Conservation (phyloP, 306 rosid species). For the Chamaecrista fasciculata region DNA sequence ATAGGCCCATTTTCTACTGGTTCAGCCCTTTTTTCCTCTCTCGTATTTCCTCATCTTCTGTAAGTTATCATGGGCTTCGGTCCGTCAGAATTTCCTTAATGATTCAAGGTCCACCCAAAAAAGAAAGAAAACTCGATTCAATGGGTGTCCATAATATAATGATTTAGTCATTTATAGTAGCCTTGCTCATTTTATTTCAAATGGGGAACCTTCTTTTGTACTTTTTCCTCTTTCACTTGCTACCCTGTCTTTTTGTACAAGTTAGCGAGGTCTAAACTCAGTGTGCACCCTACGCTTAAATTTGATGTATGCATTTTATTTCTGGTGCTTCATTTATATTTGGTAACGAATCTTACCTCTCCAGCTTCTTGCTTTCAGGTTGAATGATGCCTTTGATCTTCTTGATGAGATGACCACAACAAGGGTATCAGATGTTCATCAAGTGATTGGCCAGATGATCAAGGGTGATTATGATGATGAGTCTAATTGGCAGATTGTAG, state of each 20-base stretch:
- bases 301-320: slow-evolving; percentile 22
- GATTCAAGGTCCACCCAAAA: slow-evolving; percentile 13
- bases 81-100: too few relatives aligned
- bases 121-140: too few relatives aligned
- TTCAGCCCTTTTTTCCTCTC: too few relatives aligned
- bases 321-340: slow-evolving; percentile 26
- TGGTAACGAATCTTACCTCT: slow-evolving; percentile 29
- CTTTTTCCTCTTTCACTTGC: slow-evolving; percentile 8
- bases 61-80: too few relatives aligned
- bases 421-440: slow-evolving; percentile 81
- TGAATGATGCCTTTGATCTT: slow-evolving; percentile 69
- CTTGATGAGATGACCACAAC: slow-evolving; percentile 70
- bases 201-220: background rate
- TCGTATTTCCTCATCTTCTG: too few relatives aligned
- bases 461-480: slow-evolving; percentile 93
- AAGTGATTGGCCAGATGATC: slow-evolving; percentile 89
- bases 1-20: too few relatives aligned
- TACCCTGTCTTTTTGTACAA: slow-evolving; percentile 15
- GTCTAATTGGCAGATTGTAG: slow-evolving; percentile 97
- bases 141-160: too few relatives aligned
- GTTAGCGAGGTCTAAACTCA: background rate
- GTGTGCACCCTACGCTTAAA: slow-evolving; percentile 3
- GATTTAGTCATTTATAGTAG: slow-evolving; percentile 1
- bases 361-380: slow-evolving; percentile 52
- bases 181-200: slow-evolving; percentile 10